A percentile compares a stretch with the other conserved stretches of the same genome.
Conservation (phyloP, 345 rosid genomes). For the Hibiscus syriacus region DNA sequence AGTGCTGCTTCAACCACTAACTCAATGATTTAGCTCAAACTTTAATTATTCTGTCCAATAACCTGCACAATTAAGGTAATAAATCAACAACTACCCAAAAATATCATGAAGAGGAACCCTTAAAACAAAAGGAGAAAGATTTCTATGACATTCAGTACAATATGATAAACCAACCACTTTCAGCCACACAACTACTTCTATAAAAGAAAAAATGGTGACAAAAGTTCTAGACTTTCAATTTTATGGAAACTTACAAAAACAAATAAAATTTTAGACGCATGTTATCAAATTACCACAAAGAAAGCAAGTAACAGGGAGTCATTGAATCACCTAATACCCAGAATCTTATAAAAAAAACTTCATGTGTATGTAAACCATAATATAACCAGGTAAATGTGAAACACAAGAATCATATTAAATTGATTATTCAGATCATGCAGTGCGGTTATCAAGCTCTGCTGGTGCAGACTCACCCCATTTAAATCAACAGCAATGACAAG, state of each 20-base stretch:
- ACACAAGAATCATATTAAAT: no score
- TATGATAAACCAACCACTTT: neutral
- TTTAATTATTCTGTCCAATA: neutral
- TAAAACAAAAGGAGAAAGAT: neutral
- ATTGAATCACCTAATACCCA: neutral
- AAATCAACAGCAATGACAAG: neutral
- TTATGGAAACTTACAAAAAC: neutral
- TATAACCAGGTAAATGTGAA: no score
- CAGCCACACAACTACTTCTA: neutral
- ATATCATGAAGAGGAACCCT: neutral
- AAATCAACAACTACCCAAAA: neutral
- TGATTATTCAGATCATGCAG: neutral
- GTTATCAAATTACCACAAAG: neutral
- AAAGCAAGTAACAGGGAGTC: neutral
- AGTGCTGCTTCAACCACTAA: constrained; percentile 1
- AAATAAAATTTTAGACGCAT: neutral
- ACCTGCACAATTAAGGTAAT: neutral
- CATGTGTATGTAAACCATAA: no score
- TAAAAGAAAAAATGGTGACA: neutral
- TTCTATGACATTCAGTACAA: neutral
- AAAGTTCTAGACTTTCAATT: neutral
- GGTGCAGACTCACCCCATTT: neutral
- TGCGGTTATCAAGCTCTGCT: neutral
- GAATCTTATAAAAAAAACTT: neutral
- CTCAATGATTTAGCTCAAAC: neutral